Conservation (phyloP, 192 early-diverging fungal species). For the Rhizophagus clarus region DNA sequence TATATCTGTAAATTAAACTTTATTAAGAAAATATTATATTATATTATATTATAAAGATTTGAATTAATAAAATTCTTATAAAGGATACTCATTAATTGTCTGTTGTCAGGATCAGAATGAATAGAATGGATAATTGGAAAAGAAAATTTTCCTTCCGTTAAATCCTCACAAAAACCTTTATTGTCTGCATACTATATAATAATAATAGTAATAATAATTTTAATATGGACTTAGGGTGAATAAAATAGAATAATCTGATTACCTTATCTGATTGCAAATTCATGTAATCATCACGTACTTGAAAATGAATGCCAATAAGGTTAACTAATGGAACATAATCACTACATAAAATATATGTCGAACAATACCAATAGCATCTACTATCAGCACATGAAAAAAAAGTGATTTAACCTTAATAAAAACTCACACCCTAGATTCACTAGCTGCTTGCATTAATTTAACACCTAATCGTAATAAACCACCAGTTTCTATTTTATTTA, state of each 20-base stretch:
- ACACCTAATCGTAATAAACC: slow-evolving; percentile 93
- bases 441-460: slow-evolving; percentile 87
- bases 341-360: slow-evolving; percentile 36
- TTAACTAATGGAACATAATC: slow-evolving; percentile 84
- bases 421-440: slow-evolving; percentile 41
- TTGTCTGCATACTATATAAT: slow-evolving; percentile 76
- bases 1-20: slow-evolving; percentile 55
- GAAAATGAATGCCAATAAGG: slow-evolving; percentile 91
- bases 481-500: slow-evolving; percentile 76
- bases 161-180: slow-evolving; percentile 98
- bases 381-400: too few species aligned
- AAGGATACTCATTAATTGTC: slow-evolving; percentile 71
- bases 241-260: slow-evolving; percentile 23
- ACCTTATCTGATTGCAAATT: slow-evolving; percentile 86
- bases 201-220: slow-evolving; percentile 8
- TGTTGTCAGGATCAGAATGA: slow-evolving; percentile 54
- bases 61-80: neutral
- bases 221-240: neutral
- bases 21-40: neutral
- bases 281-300: slow-evolving; percentile 97
- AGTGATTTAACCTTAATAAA: neutral
- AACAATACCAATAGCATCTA: neutral
- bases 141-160: slow-evolving; percentile 99
- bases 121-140: slow-evolving; percentile 94
- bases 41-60: neutral